Base-by-base conservation (phyloP, 441 rosid species). In the Brassica balearica region DNA sequence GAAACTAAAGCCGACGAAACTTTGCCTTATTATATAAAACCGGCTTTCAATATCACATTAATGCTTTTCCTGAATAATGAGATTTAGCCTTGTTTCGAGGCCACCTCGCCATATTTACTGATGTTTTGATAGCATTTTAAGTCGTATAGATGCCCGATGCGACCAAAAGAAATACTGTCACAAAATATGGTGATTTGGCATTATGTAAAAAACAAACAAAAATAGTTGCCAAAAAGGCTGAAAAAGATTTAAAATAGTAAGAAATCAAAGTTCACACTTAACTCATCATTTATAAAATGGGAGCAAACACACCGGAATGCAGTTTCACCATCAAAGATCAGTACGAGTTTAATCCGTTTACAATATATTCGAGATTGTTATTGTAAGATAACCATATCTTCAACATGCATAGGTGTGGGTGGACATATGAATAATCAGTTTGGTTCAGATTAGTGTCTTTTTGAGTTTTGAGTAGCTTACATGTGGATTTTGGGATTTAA, bases 131-230 rank as follows among this genome's bases (percentile, higher is more conserved):
- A 38, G 12, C 56, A 14, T 51, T 51, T 51, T 51, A 51, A 51
- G 56, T 46, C 15, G 41, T 34, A 46, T 48, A 51, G 8, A 5
- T 43, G 14, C 51, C 56, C 19, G 56, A 51, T 51, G 55, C 17
- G 17, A 48, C 17, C 55, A 48, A 48, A 48, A 48, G 58, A 51
- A 51, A 15, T 15, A 53, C 22, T 14, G 19, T 53, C 59, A 46
- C 14, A 46, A 46, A 46, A 55, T 55, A 55, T 17, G 60, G 60
- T 55, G 60, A 55, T 15, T 55, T 55, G 22, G 60, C 60, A 55
- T 55, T 5, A 1, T 38, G 43, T 14, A 6, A 51, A 51, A 51
- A 51, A 51, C 58, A 51, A 51, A 15, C 20, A 6, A 51, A 51
- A 51, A 51, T 51, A 51, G 58, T 51, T 55, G 3, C 22, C 60